Base-by-base conservation (phyloP, 1,139 yeast genomes). In the Arxiozyma bovina region DNA sequence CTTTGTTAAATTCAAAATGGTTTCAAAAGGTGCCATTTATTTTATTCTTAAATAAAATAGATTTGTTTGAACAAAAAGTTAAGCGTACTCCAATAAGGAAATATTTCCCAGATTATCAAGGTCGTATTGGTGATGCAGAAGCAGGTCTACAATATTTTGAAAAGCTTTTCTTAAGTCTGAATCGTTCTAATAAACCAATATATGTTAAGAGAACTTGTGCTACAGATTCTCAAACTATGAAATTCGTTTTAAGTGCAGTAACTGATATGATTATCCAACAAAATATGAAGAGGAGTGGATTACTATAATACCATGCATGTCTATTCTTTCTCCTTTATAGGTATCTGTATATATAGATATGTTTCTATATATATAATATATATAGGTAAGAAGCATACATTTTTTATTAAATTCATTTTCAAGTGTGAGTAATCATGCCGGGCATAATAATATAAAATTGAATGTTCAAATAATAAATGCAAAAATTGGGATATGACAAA, bases 161-260 rank as follows among this genome's bases (percentile, higher is more conserved):
- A 61, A 75, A 75, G 44, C 73, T 81, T 51, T 85, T 87, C 58
- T 68, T 84, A 55, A 75, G 80, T 55, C 68, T 85, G 61, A 87
- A 87, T 67, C 74, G 81, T 55, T 76, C 85, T 1, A 63, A 80
- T 52, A 85, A 86, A 65, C 93, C 91, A 7, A 81, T 91, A 41
- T 94, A 94, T 68, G 85, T 89, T 30, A 97, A 90, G 71, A 75
- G 91, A 61, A 94, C 99, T 1, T 90, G 97, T 73, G 99, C 99
- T 1, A 93, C 99, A 0, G 99, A 94, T 69, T 82, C 96, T 0
- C 77, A 80, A 54, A 78, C 88, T 30, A 91, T 91, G 96, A 80
- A 81, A 65, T 91, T 90, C 69, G 96, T 93, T 34, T 76, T 93
- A 59, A 81, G 88, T 12, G 98, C 98, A 0, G 96, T 90, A 7